Conservation (phyloP, 2,329 filamentous ascomycete genomes). For the Cyphellophora attinorum region DNA sequence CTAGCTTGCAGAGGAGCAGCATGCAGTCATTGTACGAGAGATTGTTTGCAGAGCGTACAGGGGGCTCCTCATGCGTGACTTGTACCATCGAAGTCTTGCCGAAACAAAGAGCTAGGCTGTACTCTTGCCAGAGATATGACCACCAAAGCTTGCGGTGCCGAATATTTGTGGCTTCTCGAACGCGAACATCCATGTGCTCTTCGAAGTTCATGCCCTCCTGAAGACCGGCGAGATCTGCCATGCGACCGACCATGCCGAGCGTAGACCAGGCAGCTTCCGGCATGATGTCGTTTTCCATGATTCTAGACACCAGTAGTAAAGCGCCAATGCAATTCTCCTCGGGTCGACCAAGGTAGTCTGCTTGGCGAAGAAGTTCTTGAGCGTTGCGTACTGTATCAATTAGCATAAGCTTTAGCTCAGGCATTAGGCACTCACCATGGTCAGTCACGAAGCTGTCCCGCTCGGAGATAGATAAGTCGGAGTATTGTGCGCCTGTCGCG, state of each 20-base stretch:
- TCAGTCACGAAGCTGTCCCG: background rate
- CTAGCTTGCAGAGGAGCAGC: constrained; percentile 3
- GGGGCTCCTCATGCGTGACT: background rate
- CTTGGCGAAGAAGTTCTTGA: constrained; percentile 2
- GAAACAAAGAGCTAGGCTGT: constrained; percentile 1
- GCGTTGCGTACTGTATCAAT: constrained; percentile 4
- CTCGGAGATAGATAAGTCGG: constrained; percentile 1
- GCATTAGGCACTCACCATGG: too few species aligned
- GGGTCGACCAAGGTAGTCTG: constrained; percentile 4
- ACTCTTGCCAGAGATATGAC: constrained; percentile 3
- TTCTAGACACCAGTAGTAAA: constrained; percentile 1
- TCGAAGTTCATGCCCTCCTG: background rate
- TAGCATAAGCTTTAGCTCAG: too few species aligned
- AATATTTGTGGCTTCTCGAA: background rate
- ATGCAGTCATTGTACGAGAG: constrained; percentile 6
- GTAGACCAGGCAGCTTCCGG: constrained; percentile 2
- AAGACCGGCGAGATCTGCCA: constrained; percentile 1
- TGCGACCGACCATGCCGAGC: constrained; percentile 1
- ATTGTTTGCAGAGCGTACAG: background rate
- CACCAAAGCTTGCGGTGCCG: constrained; percentile 2
- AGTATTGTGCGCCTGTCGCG: constrained; percentile 3
- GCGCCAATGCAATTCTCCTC: constrained; percentile 2
- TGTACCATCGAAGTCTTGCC: background rate
- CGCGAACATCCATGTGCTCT: background rate
- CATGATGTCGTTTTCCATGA: constrained; percentile 5